Percentiles rank a stretch among this genome's conserved stretches.
These are phyloP conservation scores for Tubosaeta brunneosetosa DNA, from an alignment of 768 basidiomycete genomes.

Conservation along the genomic window DNA sequence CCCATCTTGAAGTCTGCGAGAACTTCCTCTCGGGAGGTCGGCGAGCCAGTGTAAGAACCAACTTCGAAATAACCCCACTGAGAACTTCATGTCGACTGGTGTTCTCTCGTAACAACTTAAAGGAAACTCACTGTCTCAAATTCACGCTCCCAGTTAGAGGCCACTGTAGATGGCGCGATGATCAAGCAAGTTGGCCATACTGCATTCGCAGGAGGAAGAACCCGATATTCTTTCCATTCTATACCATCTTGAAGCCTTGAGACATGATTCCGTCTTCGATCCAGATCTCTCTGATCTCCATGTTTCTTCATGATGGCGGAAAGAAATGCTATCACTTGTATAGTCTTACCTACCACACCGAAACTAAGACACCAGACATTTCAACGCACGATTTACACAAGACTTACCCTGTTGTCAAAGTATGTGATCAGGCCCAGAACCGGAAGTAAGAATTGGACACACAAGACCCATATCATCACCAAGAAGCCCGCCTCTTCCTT, in stretches of 20 bases:
- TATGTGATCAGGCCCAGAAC: neutral
- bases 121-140: conserved; percentile 59
- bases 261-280: conserved; percentile 65
- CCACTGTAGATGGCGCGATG: conserved; percentile 79
- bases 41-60: conserved; percentile 58
- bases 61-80: conserved; percentile 97
- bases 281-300: conserved; percentile 58
- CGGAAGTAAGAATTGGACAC: conserved; percentile 10
- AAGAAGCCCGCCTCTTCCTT: conserved; percentile 71
- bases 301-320: conserved; percentile 88
- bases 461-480: conserved; percentile 96
- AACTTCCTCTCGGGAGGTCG: conserved; percentile 49
- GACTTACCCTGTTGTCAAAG: conserved; percentile 24
- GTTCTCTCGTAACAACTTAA: neutral
- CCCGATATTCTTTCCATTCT: conserved; percentile 49
- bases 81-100: neutral
- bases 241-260: conserved; percentile 56
- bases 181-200: conserved; percentile 88
- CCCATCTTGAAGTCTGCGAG: conserved; percentile 75
- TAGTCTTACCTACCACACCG: conserved; percentile 71
- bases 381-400: neutral
- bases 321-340: conserved; percentile 86
- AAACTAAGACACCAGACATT: conserved; percentile 1
- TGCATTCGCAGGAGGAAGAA: conserved; percentile 60
- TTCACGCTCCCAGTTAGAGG: conserved; percentile 88